Base-by-base conservation (phyloP, 208 protist species). In the Acanthamoeba lenticulata region DNA sequence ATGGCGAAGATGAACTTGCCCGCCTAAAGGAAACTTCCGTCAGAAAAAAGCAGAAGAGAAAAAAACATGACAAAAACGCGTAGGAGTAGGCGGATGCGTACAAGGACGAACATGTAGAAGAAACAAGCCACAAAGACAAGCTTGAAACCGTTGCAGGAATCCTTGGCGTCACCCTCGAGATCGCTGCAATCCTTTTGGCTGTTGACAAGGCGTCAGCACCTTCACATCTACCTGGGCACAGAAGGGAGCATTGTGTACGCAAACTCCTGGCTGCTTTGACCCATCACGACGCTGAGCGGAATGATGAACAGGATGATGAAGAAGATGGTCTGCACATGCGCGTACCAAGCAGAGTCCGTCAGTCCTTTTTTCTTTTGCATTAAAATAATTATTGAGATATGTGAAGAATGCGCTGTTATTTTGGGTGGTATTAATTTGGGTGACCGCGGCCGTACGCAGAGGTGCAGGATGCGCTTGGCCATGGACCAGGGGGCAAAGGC, bases 71-170 rank as follows among this genome's bases (percentile, higher is more conserved):
- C 9, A 57, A 57, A 24, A 19, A 19, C 49, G 13, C 49, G 9
- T 19, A 57, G 49, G 13, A 57, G 49, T 9, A 19, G 13, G 49
- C 49, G 49, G 9, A 57, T 34, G 24, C 69, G 38, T 79, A 79
- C 69, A 36, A 79, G 69, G 36, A 79, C 69, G 24, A 79, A 44
- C 69, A 79, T 79, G 69, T 79, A 79, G 69, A 79, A 79, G 69
- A 79, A 79, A 11, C 36, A 42, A 3, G 69, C 38, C 69, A 79
- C 69, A 32, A 79, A 79, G 36, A 79, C 15, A n/a, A 24, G 4
- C 69, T 79, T 79, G 29, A 32, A 79, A 32, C 69, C 69, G 38
- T 79, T 79, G 69, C 69, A 79, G 4, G 9, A 32, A 32, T 79
- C 69, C 69, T 79, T 79, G 36, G 69, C 69, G 38, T 44, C 38